phyloP scores from a whole-genome alignment of 768 basidiomycete genomes.

The Trametes villosa region DNA sequence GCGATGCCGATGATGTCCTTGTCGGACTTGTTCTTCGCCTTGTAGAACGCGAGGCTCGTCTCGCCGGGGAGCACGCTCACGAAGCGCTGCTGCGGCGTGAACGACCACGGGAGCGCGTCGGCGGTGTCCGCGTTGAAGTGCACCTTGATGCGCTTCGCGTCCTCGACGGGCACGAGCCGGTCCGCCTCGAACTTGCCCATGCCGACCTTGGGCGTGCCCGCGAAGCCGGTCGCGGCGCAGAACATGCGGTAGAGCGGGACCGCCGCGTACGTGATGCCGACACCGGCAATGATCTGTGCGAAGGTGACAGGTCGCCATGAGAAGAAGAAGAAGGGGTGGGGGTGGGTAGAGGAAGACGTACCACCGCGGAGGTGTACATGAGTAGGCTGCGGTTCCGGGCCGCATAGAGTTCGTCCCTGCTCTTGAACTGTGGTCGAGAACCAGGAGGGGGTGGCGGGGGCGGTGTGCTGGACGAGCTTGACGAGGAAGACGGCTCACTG shows the following conservation, averaged over 20 bases:
- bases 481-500: conserved; percentile 11
- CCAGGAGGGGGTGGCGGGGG: not conserved
- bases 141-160: conserved; percentile 81
- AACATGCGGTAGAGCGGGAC: conserved; percentile 98
- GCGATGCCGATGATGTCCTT: conserved; percentile 97
- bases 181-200: conserved; percentile 85
- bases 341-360: conserved; percentile 43
- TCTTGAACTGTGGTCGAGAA: conserved; percentile 33
- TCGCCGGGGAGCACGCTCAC: conserved; percentile 94
- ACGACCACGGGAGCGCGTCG: conserved; percentile 91
- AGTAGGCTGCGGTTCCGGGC: conserved; percentile 73
- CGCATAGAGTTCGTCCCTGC: conserved; percentile 49
- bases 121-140: conserved; percentile 94
- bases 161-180: conserved; percentile 76
- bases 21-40: conserved; percentile 81
- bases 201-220: conserved; percentile 90
- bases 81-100: conserved; percentile 87
- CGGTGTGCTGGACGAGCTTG: conserved; percentile 11
- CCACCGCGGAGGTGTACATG: conserved; percentile 85
- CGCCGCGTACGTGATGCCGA: conserved; percentile 94
- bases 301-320: not conserved
- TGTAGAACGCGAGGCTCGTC: conserved; percentile 95
- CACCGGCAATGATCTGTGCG: conserved; percentile 69
- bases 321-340: not conserved
- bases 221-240: conserved; percentile 96